Conservation (phyloP, 345 rosid genomes). For the Barbarea vulgaris region DNA sequence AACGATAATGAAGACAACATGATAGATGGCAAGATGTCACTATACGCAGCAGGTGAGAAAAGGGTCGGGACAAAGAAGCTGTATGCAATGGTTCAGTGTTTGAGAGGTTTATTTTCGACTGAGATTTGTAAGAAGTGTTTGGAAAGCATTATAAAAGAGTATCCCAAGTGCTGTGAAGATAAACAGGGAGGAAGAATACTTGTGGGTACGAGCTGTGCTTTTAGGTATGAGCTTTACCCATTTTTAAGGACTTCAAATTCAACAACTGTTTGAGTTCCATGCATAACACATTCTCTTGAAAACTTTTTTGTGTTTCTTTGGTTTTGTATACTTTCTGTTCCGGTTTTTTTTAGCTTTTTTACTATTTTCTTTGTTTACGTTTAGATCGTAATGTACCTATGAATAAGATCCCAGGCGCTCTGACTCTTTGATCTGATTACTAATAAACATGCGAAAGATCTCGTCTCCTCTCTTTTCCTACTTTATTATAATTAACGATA, state of each 20-base stretch:
- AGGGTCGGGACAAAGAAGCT: constrained; percentile 22
- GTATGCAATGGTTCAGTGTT: constrained; percentile 52
- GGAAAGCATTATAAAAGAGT: not conserved
- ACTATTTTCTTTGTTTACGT: not conserved
- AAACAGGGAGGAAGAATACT: constrained; percentile 56
- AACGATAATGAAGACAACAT: not conserved
- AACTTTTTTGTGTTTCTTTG: not conserved
- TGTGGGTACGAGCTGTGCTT: constrained; percentile 50
- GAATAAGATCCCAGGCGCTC: too few species aligned
- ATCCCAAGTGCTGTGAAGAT: constrained; percentile 25
- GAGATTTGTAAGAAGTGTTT: not conserved
- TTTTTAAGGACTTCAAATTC: constrained; percentile 30
- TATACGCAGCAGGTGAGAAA: not conserved
- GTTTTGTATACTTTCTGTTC: not conserved
- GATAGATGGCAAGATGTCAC: not conserved
- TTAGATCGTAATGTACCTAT: too few species aligned
- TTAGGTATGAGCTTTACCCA: constrained; percentile 59
- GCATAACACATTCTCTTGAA: not conserved
- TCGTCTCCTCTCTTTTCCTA: too few species aligned
- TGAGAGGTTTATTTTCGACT: not conserved
- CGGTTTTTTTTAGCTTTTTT: not conserved
- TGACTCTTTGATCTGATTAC: too few species aligned
- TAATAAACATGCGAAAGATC: too few species aligned
- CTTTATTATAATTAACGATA: too few species aligned
- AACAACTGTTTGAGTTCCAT: not conserved